Base-by-base conservation (phyloP, 768 basidiomycete species). In the Amanita fuliginea region DNA sequence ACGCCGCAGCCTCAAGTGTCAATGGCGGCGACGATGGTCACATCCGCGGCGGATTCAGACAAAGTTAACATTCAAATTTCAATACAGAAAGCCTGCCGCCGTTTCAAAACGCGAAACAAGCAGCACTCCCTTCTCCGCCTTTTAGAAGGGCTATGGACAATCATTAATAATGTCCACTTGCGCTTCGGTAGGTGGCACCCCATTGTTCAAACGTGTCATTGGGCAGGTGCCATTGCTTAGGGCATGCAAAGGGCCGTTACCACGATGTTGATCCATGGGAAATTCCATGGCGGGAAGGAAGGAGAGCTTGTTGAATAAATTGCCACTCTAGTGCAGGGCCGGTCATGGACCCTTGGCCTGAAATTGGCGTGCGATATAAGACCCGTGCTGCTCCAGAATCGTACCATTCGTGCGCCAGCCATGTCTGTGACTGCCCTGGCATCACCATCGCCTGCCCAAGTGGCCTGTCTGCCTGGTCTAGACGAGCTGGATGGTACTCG, bases 401-500 rank as follows among this genome's bases (percentile, higher is more conserved):
- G 49, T 42, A 42, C 49, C 49, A 50, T 43, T 50, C 24, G 18
- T 42, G 26, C 47, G 30, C 30, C 33, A 41, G 16, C 32, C 49
- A 50, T 50, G 40, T 43, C 49, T 42, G 18, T 40, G 33, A 50
- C 49, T 26, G 24, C 35, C 28, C 42, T 26, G 24, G 48, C 37
- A 42, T 50, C 49, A 34, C 46, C 24, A 26, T 48, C 47, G 39
- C 18, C 28, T 26, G 28, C 28, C 24, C 40, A 19, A 42, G 35
- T 28, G n/a, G 11, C 39, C 32, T 37, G 19, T 22, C n/a, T 43
- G 18, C 13, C 42, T 40, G 10, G 45, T 9, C 22, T 30, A 45
- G 18, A 6, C 24, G 39, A 39, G 21, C 3, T 40, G 32, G 46
- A 44, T 34, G 26, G n/a, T 39, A 48, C 34, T 51, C 66, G 68